A percentile compares a stretch with the other conserved stretches of the same genome.
Conservation (phyloP, 768 basidiomycete species). For the Chlorophyllum brunneum region DNA sequence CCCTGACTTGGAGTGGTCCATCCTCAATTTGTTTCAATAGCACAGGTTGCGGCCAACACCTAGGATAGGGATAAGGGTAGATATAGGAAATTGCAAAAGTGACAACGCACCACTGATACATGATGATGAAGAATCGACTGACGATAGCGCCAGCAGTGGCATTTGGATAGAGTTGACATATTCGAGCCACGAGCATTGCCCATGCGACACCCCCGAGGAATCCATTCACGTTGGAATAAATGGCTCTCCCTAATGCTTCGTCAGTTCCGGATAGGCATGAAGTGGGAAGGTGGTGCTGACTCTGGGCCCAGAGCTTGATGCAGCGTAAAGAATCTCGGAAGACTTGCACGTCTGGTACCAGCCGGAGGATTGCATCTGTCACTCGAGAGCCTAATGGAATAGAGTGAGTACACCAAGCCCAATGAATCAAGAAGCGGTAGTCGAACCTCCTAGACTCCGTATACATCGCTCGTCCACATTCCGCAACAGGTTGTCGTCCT, state of each 20-base stretch:
- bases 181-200: slow-evolving; percentile 98
- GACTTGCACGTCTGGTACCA: slow-evolving; percentile 91
- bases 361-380: slow-evolving; percentile 90
- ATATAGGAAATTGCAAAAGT: not conserved
- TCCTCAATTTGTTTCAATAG: slow-evolving; percentile 95
- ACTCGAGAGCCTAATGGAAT: slow-evolving; percentile 76
- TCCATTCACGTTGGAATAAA: slow-evolving; percentile 97
- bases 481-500: slow-evolving; percentile 87
- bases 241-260: slow-evolving; percentile 69
- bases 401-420: slow-evolving; percentile 17
- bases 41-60: slow-evolving; percentile 99
- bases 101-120: slow-evolving; percentile 84
- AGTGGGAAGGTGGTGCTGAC: slow-evolving; percentile 42
- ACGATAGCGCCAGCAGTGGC: slow-evolving; percentile 94
- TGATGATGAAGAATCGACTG: slow-evolving; percentile 97
- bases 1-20: slow-evolving; percentile 86
- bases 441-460: slow-evolving; percentile 84
- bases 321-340: slow-evolving; percentile 94
- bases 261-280: not conserved
- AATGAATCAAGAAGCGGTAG: not conserved
- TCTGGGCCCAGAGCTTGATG: slow-evolving; percentile 97
- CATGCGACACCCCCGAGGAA: slow-evolving; percentile 98
- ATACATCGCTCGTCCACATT: slow-evolving; percentile 95
- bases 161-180: slow-evolving; percentile 97
- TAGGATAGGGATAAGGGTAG: slow-evolving; percentile 26